Conservation (phyloP, 148 eudicot species). For the Polygonum maritimum region DNA sequence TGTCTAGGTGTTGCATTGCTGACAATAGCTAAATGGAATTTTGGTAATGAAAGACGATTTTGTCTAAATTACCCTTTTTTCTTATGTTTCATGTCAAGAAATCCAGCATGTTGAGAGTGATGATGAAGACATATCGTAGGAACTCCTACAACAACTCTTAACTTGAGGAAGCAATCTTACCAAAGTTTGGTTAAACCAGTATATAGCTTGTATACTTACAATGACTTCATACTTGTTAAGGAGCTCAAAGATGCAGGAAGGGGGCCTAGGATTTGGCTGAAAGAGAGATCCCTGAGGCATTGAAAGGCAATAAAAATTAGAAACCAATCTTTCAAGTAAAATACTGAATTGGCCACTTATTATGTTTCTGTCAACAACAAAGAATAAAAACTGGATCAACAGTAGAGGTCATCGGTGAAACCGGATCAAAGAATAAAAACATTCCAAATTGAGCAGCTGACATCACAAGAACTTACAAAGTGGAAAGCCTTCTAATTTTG, state of each 20-base stretch:
- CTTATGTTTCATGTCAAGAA: too few species aligned
- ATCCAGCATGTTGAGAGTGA: too few species aligned
- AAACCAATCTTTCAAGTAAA: neutral
- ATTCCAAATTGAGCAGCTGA: neutral
- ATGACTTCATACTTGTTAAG: conserved; percentile 49
- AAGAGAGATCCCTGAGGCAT: conserved; percentile 65
- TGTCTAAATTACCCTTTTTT: too few species aligned
- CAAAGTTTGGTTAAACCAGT: neutral
- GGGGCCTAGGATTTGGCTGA: conserved; percentile 55
- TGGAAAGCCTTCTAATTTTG: too few species aligned
- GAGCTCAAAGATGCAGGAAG: conserved; percentile 58
- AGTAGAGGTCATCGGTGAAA: neutral
- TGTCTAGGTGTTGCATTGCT: too few species aligned
- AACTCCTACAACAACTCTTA: conserved; percentile 40
- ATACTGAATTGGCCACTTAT: neutral
- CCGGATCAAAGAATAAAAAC: too few species aligned
- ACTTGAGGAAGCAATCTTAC: conserved; percentile 32
- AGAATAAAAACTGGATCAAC: conserved; percentile 5
- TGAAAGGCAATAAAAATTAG: neutral
- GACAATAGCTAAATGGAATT: too few species aligned
- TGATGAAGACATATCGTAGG: conserved; percentile 44
- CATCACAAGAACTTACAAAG: conserved; percentile 43
- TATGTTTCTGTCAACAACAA: neutral
- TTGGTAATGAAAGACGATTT: too few species aligned
- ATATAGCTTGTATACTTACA: conserved; percentile 41